Evolutionary conservation across 179 eudicot genomes (phyloP).

Genomic region (Drosera spatulata): DNA sequence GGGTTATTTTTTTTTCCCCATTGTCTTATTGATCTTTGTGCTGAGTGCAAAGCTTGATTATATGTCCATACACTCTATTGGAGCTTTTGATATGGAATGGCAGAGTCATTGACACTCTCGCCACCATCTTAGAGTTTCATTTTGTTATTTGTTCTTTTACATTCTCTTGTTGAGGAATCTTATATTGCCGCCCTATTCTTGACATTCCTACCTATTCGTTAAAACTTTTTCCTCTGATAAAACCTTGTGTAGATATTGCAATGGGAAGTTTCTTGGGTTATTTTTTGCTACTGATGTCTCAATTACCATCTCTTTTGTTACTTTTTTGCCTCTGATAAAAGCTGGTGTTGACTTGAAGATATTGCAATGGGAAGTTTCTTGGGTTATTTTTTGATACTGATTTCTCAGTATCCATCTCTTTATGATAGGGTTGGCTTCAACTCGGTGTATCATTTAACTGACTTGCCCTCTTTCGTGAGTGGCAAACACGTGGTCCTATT

Average conservation of each 20-base stretch:
- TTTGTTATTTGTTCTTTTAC: too few species aligned
- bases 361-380: background rate
- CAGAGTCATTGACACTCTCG: too few species aligned
- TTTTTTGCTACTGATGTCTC: conserved; percentile 3
- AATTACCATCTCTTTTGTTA: conserved; percentile 3
- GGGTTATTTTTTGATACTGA: conserved; percentile 4
- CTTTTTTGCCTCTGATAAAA: background rate
- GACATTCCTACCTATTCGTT: too few species aligned
- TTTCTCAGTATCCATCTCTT: background rate
- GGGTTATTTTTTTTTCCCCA: conserved; percentile 3
- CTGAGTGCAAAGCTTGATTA: background rate
- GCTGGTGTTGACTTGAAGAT: background rate
- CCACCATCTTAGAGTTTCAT: too few species aligned
- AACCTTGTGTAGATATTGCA: too few species aligned
- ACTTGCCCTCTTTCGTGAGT: conserved; percentile 97
- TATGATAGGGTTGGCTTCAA: conserved; percentile 90
- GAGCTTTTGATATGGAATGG: too few species aligned
- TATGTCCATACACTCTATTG: too few species aligned
- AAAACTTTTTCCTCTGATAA: too few species aligned
- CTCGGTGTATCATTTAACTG: conserved; percentile 97
- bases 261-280: background rate
- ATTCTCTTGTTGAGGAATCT: too few species aligned
- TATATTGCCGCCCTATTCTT: too few species aligned
- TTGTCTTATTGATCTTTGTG: background rate
- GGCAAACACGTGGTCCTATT: conserved; percentile 85